Percentiles rank a stretch among this genome's conserved stretches.
phyloP scores from a whole-genome alignment of 768 basidiomycete genomes.

The Rickenella mellea region DNA sequence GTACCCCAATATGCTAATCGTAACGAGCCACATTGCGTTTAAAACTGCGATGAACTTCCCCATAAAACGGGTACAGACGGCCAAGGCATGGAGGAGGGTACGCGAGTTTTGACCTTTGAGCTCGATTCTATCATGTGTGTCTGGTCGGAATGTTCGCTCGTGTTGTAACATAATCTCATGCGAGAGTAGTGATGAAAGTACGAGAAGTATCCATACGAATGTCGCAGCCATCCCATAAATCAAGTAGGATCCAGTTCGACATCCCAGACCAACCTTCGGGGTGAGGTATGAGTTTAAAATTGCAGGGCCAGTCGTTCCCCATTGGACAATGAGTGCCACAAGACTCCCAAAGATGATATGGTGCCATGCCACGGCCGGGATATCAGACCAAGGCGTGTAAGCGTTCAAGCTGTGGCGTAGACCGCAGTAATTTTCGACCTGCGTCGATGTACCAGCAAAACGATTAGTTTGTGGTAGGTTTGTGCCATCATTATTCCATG shows the following conservation, averaged over 20 bases:
- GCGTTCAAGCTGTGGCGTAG: no score
- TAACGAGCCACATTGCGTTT: constrained; percentile 11
- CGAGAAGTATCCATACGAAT: background rate
- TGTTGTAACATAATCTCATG: constrained; percentile 6
- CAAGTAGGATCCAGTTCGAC: background rate
- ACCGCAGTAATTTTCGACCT: no score
- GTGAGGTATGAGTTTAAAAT: background rate
- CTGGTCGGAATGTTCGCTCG: no score
- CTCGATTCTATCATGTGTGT: no score
- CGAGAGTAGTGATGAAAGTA: constrained; percentile 3
- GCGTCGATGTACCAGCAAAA: no score
- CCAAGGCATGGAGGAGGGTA: constrained; percentile 4
- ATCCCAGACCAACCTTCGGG: background rate
- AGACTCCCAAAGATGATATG: background rate
- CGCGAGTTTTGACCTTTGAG: no score
- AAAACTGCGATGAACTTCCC: constrained; percentile 8
- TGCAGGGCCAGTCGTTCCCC: background rate
- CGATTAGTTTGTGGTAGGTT: no score
- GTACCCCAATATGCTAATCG: constrained; percentile 8
- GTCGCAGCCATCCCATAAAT: background rate
- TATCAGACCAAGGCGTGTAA: no score
- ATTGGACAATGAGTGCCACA: background rate
- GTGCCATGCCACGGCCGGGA: background rate
- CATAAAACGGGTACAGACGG: constrained; percentile 2
- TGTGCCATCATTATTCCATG: no score